Base-by-base conservation (phyloP, 805 yeast species). In the Wickerhamiella sorbophila region DNA sequence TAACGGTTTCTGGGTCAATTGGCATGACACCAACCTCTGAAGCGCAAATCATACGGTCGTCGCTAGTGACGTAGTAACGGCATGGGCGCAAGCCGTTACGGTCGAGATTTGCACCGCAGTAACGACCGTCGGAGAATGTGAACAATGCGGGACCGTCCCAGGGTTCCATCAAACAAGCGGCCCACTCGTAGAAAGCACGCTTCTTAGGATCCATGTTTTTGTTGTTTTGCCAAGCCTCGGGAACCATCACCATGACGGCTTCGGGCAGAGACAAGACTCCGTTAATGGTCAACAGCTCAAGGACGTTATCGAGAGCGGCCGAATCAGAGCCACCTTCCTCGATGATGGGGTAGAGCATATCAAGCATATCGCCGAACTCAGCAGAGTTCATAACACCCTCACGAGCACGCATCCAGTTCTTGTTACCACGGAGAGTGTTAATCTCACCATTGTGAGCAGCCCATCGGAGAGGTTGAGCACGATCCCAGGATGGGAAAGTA, bases 131-230 rank as follows among this genome's bases (percentile, higher is more conserved):
- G 31, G 96, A 88, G 62, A 88, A 91, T 24, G 94, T 86, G 68
- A 88, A 83, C 52, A 91, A 67, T 29, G 97, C 97, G 16, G 98
- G 98, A 50, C 98, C 98, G 65, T 88, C 98, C 98, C 98, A 88
- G 6, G 97, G 97, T 67, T 88, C 98, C 95, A 91, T 91, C 50
- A 88, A 66, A 65, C 96, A 86, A 10, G 97, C 95, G 38, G 96
- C 97, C 97, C 97, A 88, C 62, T 91, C 96, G 66, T 88, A 88
- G 64, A 93, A 88, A 1, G 97, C 96, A 54, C 73, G 77, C 66
- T 87, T 82, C 61, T 81, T 79, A 43, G 94, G 84, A 61, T 88
- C 95, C 81, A 88, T 86, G 49, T 72, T 62, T 40, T 55, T 53
- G 63, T 87, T 91, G 59, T 82, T 81, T 63, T 88, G 96, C 91